Percentiles rank a stretch among this genome's conserved stretches.
These are phyloP conservation scores for Thinopyrum elongatum DNA, from an alignment of 176 grass and related monocot species.

Conservation along the genomic window DNA sequence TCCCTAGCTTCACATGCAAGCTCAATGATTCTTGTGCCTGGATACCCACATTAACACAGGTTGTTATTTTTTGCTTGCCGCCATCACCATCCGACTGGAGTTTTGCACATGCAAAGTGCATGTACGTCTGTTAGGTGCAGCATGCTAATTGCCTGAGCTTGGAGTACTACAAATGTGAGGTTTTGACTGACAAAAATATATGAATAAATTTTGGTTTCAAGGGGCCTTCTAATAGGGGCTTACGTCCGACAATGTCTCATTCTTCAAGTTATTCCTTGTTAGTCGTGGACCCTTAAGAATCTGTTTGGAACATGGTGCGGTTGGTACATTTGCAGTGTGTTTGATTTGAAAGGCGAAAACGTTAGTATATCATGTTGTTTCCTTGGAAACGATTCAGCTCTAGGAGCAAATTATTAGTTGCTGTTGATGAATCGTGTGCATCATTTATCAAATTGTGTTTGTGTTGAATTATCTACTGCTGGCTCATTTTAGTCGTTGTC, in stretches of 20 bases:
- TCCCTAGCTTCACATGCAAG: no score
- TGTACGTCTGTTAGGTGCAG: no score
- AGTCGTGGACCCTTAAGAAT: background rate
- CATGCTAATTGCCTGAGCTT: no score
- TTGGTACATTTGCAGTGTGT: background rate
- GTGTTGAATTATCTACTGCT: slow-evolving; percentile 5
- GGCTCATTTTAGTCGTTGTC: slow-evolving; percentile 32
- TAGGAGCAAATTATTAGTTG: background rate
- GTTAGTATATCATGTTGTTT: background rate
- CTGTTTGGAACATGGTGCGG: background rate
- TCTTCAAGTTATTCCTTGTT: background rate
- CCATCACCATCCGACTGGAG: no score
- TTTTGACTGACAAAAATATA: no score
- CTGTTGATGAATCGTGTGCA: background rate
- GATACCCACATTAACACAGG: no score
- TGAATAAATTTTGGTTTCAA: no score
- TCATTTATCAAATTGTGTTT: background rate
- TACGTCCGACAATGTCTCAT: background rate
- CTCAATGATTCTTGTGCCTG: no score
- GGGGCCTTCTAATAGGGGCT: no score
- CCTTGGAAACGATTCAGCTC: background rate
- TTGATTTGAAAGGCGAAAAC: background rate
- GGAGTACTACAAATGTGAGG: no score
- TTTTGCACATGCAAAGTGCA: no score
- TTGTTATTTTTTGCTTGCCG: no score